Base-by-base conservation (phyloP, 768 basidiomycete genomes). In the Collybia mongolica region DNA sequence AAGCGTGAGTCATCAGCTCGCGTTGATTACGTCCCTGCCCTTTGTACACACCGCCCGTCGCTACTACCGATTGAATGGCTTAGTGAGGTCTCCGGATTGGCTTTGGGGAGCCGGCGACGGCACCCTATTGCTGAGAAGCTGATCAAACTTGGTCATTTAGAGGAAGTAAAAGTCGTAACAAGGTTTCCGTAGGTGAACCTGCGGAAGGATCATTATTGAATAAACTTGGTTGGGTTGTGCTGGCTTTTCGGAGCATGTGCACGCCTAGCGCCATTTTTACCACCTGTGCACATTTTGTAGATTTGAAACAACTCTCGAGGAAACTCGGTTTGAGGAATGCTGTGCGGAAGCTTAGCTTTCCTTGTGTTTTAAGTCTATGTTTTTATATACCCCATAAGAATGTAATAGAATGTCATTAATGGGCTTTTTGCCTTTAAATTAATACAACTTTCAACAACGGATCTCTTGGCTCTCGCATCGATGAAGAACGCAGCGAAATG, bases 21-120 rank as follows among this genome's bases (percentile, higher is more conserved):
- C 86, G 83, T 87, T 87, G 83, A 87, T 48, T 37, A 44, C 47
- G 46, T 53, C 24, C 24, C 39, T 44, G 29, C 40, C 49, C 49
- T 51, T 51, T 51, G 49, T 51, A 51, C 51, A 52, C 85, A 87
- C 86, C 82, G 83, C 86, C 85, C 80, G 83, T 86, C 83, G 81
- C 86, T 86, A 88, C 84, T 86, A 88, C 86, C 81, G 83, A 88
- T 88, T 85, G 86, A 88, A 86, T 82, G 83, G 86, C 83, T 87
- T 87, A 84, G 85, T 86, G 84, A 86, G 86, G 82, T 81, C 82
- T 86, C 76, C 77, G 82, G 83, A 88, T 84, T 74, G 81, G 77
- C 82, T 81, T 80, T 72, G 76, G 75, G 73, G 74, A 83, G 76
- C 80, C 67, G 70, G 71, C 62, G 66, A 74, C 71, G 69, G 71